Evolutionary conservation across 2,329 filamentous ascomycete species (phyloP), one percentile per base, ranked within the genome.

Genomic region (Exophiala lecanii-corni): DNA sequence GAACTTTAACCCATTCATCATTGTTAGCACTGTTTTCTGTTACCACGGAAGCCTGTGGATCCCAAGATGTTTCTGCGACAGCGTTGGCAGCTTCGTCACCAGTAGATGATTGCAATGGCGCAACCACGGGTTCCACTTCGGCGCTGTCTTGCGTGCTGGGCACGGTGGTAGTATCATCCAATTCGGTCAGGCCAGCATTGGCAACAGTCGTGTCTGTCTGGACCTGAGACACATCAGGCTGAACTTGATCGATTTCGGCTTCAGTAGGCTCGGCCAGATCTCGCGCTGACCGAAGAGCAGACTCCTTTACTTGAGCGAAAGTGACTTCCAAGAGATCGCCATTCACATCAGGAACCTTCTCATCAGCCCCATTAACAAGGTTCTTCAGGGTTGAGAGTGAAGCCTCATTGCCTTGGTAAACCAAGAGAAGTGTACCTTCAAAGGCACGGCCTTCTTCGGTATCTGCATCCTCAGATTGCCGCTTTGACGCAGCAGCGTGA

Each of bases 1-100:
- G 79, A 33, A 86, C 72, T 62, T 88, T 79, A 47, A 94, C 83
- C 78, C 86, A 92, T 39, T 54, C 52, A 25, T 56, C 54, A 40
- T 74, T 76, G 54, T 89, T 85, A 19, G 73, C 69, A 31, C 61
- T 62, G 9, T 73, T 60, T 17, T 73, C 69, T 42, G 73, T 68
- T 37, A 71, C 67, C 16, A 62, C 50, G 12, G 72, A 67, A 36
- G 65, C 61, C 46, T 72, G 69, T 38, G 71, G 69, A 57, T 79
- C 75, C 76, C 77, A 82, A 36, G 67, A 69, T 31, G 71, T 66
- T 47, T 74, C 73, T 12, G 72, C 77, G 26, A 68, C 58, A 9
- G 64, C 58, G 50, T 71, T 71, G 9, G 64, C 70, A 34, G 62
- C 64, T 50, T 67, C 59, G n/a, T 57, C 59, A 36, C 52, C 56